These are phyloP conservation scores for Avicennia marina DNA, from an alignment of 257 asterid species.

Conservation along the genomic window DNA sequence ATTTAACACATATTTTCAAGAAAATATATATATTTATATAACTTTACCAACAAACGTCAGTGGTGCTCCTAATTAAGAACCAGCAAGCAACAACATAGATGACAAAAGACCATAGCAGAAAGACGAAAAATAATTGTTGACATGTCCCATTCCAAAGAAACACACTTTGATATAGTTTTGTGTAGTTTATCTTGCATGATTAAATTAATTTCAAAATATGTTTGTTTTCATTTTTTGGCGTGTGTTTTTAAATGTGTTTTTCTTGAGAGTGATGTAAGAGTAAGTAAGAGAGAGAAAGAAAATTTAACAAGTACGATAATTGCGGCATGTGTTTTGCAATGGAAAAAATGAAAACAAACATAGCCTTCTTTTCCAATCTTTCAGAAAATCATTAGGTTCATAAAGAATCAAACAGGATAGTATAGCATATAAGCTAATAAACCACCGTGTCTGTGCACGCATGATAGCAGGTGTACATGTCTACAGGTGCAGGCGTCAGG, in stretches of 20 bases:
- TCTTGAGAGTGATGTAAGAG: too few relatives aligned
- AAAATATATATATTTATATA: not conserved
- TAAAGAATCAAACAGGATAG: not conserved
- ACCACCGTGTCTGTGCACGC: slow-evolving; percentile 1
- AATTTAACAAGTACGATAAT: too few relatives aligned
- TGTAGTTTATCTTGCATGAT: not conserved
- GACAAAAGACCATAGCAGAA: slow-evolving; percentile 10
- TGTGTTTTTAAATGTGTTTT: too few relatives aligned
- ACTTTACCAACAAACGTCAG: not conserved
- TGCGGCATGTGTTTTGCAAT: too few relatives aligned
- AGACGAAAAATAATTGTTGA: not conserved
- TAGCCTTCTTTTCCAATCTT: slow-evolving; percentile 2
- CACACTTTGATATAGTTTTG: not conserved
- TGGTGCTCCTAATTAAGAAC: not conserved
- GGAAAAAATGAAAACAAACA: too few relatives aligned
- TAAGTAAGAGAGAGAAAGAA: too few relatives aligned
- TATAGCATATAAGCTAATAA: slow-evolving; percentile 3
- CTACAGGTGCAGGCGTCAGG: too few relatives aligned
- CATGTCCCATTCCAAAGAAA: not conserved
- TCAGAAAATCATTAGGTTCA: not conserved
- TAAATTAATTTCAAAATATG: not conserved
- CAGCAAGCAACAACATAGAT: not conserved
- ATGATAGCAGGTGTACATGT: slow-evolving; percentile 5
- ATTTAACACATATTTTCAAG: not conserved
- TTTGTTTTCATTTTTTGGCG: too few relatives aligned